phyloP scores from a whole-genome alignment of 371 early-diverging fungal species.

The Lichtheimia ramosa region DNA sequence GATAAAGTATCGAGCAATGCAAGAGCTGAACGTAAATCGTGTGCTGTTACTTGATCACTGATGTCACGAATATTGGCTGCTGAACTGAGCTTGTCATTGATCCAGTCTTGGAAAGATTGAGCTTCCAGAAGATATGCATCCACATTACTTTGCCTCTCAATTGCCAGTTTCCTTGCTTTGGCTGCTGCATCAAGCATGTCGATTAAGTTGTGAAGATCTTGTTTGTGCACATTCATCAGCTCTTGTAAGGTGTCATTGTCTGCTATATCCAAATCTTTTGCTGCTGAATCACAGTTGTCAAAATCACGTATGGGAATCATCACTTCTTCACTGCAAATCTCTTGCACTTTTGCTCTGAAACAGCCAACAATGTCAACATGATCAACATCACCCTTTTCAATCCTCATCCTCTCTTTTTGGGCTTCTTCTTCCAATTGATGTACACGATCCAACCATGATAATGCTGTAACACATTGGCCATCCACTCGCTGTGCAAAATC shows the following conservation, averaged over 20 bases:
- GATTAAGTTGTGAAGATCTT: conserved; percentile 24
- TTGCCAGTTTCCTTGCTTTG: conserved; percentile 25
- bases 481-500: no score
- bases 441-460: no score
- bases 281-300: conserved; percentile 11
- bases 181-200: conserved; percentile 23
- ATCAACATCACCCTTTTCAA: no score
- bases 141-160: conserved; percentile 33
- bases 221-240: conserved; percentile 21
- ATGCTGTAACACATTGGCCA: no score
- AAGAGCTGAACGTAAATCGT: not conserved
- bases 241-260: conserved; percentile 26
- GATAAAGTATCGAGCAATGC: conserved; percentile 6
- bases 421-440: no score
- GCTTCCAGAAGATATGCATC: conserved; percentile 34
- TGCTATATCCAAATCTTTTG: conserved; percentile 15
- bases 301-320: conserved; percentile 23
- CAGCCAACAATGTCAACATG: no score
- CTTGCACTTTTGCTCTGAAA: no score
- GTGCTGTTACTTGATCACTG: not conserved
- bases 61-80: not conserved
- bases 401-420: no score
- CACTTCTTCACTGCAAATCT: no score
- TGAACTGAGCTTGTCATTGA: conserved; percentile 5
- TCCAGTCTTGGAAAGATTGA: conserved; percentile 29